phyloP scores from a whole-genome alignment of 148 eudicot species.

The Rhododendron molle region DNA sequence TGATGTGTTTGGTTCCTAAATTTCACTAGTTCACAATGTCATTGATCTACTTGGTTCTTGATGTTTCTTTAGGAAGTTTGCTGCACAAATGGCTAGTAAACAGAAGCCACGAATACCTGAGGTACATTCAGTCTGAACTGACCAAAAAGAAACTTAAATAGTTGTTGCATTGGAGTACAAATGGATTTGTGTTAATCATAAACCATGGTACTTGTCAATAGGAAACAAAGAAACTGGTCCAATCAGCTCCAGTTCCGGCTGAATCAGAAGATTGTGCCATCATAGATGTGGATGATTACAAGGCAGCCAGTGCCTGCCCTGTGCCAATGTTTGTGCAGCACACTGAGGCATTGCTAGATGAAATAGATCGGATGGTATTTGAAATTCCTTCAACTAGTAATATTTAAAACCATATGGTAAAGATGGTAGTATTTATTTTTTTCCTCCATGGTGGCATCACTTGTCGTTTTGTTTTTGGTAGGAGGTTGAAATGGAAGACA shows the following conservation, averaged over 20 bases:
- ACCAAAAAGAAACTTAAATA: background rate
- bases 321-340: conserved; percentile 79
- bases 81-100: conserved; percentile 43
- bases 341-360: conserved; percentile 62
- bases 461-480: conserved; percentile 1
- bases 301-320: conserved; percentile 26
- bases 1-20: conserved; percentile 1
- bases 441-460: background rate
- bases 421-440: background rate
- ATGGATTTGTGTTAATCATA: background rate
- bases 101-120: conserved; percentile 32
- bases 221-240: conserved; percentile 34
- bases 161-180: background rate
- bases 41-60: conserved; percentile 1
- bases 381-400: background rate
- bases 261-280: conserved; percentile 36
- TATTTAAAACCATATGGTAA: background rate
- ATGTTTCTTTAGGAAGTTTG: conserved; percentile 53
- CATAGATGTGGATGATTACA: conserved; percentile 43
- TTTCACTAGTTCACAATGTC: background rate
- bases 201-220: conserved; percentile 13
- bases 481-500: conserved; percentile 75
- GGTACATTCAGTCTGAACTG: conserved; percentile 29
- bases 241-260: conserved; percentile 14
- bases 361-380: conserved; percentile 63